Percentiles rank a stretch among this genome's conserved stretches.
These are phyloP conservation scores for Porphyrellus cyaneotinctus DNA, from an alignment of 768 basidiomycete species.

Conservation along the genomic window DNA sequence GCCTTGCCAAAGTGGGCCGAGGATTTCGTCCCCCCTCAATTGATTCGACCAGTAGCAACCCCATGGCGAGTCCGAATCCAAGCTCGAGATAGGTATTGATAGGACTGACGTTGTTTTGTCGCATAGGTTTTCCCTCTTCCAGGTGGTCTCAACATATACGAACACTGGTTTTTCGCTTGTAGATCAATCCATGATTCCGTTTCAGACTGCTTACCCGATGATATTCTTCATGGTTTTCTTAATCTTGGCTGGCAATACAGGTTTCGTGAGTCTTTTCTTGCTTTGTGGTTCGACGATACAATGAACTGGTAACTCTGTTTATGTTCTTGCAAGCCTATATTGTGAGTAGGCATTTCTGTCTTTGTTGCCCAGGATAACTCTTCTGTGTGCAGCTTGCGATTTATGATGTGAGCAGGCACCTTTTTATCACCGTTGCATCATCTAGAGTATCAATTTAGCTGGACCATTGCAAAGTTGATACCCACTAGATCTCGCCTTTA, in stretches of 20 bases:
- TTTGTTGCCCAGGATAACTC: not conserved
- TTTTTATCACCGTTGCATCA: not conserved
- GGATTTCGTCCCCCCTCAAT: slow-evolving; percentile 57
- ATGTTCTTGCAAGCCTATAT: slow-evolving; percentile 58
- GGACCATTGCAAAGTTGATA: slow-evolving; percentile 62
- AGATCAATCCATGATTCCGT: slow-evolving; percentile 90
- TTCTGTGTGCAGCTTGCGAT: slow-evolving; percentile 55
- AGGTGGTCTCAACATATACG: slow-evolving; percentile 81
- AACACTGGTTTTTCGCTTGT: slow-evolving; percentile 86
- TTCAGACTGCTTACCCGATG: slow-evolving; percentile 82
- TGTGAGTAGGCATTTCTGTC: slow-evolving; percentile 50
- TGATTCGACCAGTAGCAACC: slow-evolving; percentile 51
- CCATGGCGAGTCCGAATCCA: slow-evolving; percentile 51
- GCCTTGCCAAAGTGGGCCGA: slow-evolving; percentile 52
- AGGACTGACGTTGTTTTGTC: not conserved
- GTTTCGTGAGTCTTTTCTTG: slow-evolving; percentile 64
- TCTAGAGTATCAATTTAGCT: slow-evolving; percentile 44
- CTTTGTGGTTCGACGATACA: not conserved
- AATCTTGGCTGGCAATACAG: slow-evolving; percentile 90
- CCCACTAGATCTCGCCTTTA: slow-evolving; percentile 54
- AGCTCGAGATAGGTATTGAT: not conserved
- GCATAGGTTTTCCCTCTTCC: slow-evolving; percentile 78
- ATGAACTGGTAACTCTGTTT: not conserved
- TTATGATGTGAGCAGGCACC: slow-evolving; percentile 63
- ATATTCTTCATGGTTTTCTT: slow-evolving; percentile 66